A percentile compares a stretch with the other conserved stretches of the same genome.
Conservation (phyloP, 805 yeast genomes). For the Spencermartinsiella europaea region DNA sequence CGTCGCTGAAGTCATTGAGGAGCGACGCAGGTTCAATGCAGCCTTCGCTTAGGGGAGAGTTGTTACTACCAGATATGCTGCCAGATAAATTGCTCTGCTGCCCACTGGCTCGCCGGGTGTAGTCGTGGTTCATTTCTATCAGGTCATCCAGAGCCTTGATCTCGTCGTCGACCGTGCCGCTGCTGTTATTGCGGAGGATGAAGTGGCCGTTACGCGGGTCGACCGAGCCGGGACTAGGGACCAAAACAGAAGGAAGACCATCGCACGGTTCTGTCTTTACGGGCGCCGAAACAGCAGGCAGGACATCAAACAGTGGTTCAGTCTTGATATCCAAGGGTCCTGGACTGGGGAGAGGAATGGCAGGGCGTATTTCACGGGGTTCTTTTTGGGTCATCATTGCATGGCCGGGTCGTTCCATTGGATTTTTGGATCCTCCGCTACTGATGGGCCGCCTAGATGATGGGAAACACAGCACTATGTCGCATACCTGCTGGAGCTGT, state of each 20-base stretch:
- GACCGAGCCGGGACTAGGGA: too few relatives aligned
- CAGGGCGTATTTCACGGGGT: neutral
- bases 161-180: neutral
- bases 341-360: neutral
- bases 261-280: too few relatives aligned
- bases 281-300: too few relatives aligned
- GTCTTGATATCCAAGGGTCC: neutral
- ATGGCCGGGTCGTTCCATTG: neutral
- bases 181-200: neutral
- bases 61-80: neutral
- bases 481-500: conserved; percentile 20
- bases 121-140: neutral
- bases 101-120: neutral
- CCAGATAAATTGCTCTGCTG: neutral
- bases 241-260: too few relatives aligned
- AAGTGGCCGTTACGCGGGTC: too few relatives aligned
- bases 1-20: neutral
- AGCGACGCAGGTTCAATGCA: neutral
- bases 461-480: conserved; percentile 10
- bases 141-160: neutral
- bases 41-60: neutral
- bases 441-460: neutral
- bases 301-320: too few relatives aligned
- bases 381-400: neutral
- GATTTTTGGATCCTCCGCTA: neutral